These are phyloP conservation scores for Graphiopsis chlorocephala DNA, from an alignment of 2,329 filamentous ascomycete genomes.

Conservation along the genomic window DNA sequence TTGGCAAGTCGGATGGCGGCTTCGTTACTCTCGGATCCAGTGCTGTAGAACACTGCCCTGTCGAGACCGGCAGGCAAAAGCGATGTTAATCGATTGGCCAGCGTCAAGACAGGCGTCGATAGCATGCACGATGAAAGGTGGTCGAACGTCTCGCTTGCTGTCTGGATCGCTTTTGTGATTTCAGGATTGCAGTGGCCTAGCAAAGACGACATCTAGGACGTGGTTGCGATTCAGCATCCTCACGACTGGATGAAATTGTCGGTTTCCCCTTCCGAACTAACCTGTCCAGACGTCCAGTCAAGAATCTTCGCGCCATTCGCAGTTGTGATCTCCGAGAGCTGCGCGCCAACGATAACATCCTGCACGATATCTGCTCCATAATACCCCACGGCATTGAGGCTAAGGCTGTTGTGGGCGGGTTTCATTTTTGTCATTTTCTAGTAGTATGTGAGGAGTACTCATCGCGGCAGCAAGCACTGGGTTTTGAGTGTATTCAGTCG, in stretches of 20 bases:
- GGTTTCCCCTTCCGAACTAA: background rate
- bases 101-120: background rate
- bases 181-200: background rate
- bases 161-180: background rate
- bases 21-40: constrained; percentile 37
- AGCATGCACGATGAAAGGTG: background rate
- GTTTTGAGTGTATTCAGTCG: too few species aligned
- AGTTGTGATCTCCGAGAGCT: background rate
- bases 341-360: background rate
- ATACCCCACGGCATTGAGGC: background rate
- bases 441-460: too few species aligned
- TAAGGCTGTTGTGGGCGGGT: background rate
- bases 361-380: background rate
- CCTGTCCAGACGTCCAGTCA: background rate
- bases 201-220: background rate
- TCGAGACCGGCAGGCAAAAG: background rate
- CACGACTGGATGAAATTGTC: background rate
- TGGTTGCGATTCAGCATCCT: background rate
- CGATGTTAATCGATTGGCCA: background rate
- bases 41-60: background rate
- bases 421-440: background rate
- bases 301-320: background rate
- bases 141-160: background rate
- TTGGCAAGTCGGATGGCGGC: constrained; percentile 65
- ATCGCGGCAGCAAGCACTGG: too few species aligned